These are phyloP conservation scores for Casuarina glauca DNA, from an alignment of 306 rosid genomes.

Conservation along the genomic window DNA sequence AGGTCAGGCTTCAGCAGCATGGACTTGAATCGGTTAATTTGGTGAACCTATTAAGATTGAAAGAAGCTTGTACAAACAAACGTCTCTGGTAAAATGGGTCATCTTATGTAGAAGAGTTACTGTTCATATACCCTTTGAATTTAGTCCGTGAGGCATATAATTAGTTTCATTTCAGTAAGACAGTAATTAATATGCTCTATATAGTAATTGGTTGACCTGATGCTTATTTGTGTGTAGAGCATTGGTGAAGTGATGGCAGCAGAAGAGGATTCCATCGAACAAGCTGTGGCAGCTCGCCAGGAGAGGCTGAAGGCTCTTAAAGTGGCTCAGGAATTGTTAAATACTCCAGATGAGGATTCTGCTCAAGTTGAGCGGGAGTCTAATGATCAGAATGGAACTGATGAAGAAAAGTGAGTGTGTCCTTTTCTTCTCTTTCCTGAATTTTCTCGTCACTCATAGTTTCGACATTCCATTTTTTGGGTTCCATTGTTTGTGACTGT, in stretches of 20 bases:
- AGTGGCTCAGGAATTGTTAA: slow-evolving; percentile 69
- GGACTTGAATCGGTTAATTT: background rate
- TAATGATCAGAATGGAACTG: slow-evolving; percentile 22
- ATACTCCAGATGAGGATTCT: slow-evolving; percentile 53
- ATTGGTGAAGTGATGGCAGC: slow-evolving; percentile 36
- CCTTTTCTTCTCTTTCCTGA: background rate
- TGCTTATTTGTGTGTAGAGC: background rate
- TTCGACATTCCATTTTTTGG: background rate
- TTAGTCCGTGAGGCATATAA: no score
- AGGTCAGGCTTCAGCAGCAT: background rate
- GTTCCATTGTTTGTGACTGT: background rate
- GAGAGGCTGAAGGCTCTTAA: slow-evolving; percentile 78
- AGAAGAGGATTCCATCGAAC: slow-evolving; percentile 68
- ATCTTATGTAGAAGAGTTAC: background rate
- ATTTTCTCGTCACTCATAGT: background rate
- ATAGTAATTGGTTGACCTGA: background rate
- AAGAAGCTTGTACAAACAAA: background rate
- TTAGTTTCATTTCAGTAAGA: background rate
- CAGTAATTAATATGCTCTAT: background rate
- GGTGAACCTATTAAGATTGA: background rate
- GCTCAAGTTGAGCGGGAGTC: slow-evolving; percentile 30
- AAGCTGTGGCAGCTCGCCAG: slow-evolving; percentile 67
- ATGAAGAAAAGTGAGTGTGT: slow-evolving; percentile 43
- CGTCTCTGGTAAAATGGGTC: background rate
- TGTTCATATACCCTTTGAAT: background rate